Base-by-base conservation (phyloP, 2,329 filamentous ascomycete genomes). In the Calonectria fujianensis region DNA sequence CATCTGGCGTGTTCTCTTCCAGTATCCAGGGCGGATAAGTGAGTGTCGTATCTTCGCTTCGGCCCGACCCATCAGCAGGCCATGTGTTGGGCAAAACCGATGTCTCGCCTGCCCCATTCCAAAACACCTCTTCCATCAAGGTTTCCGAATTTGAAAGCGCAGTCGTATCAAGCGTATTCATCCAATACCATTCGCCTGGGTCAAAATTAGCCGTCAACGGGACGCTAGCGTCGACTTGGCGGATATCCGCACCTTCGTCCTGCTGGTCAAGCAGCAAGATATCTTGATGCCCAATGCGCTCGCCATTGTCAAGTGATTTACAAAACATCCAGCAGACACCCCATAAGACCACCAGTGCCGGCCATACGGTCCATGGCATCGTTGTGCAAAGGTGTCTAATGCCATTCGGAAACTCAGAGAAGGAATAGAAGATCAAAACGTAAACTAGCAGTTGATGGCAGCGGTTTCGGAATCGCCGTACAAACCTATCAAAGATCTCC, bases 291-390 rank as follows among this genome's bases (percentile, higher is more conserved):
- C 18, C 18, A n/a, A 45, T n/a, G 14, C 7, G n/a, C n/a, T 45
- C 41, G 9, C 41, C 41, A 7, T n/a, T 48, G 41, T 48, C 20
- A n/a, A 7, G 41, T 3, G 51, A 4, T 7, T 24, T 7, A 37
- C 39, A 27, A 45, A 70, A 70, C 67, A 70, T 70, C 67, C 67
- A 70, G 24, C 67, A 70, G 11, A 70, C 67, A 5, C 54, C 67
- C 67, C 67, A 70, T 16, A 70, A 29, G 1, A 70, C 54, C 2
- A 29, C 6, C 14, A 70, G 35, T 18, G 54, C 16, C 10, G 54
- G 67, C 67, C 54, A 70, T 10, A 63, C 63, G 2, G 52, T 70
- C 67, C 54, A 63, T 13, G 67, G 67, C 67, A 70, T 70, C 7
- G 54, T 70, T 24, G 67, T 70, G 10, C 67, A 70, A 29, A 31